Evolutionary conservation across 164 flowering plant genomes (phyloP), one percentile per base, ranked within the genome.

Genomic region (Dillenia turbinata): DNA sequence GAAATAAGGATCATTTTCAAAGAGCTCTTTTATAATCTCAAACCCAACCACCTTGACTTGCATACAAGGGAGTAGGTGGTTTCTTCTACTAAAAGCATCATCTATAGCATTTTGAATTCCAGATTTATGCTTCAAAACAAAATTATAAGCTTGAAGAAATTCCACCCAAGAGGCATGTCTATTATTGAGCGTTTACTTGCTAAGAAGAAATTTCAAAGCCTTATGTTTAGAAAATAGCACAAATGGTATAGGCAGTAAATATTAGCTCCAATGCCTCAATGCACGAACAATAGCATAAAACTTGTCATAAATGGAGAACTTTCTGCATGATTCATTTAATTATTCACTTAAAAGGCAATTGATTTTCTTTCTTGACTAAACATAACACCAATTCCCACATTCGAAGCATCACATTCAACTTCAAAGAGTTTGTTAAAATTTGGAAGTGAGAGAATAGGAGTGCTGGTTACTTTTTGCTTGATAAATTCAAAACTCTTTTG

Each of bases 271-370:
- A 11, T 17, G 48, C 40, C 53, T 50, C 2, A 67, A 26, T 3
- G 69, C 53, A 2, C 60, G 9, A 0, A 64, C 56, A 1, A 75
- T 44, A 10, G 72, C 65, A 61, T 75, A 74, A 12, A 67, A 52
- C 59, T 62, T 69, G 9, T 69, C 77, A 63, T 73, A 73, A 5
- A 68, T 74, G 4, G 50, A 15, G 52, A 59, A 74, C 5, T 61
- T 60, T 14, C 7, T 17, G 8, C 40, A 12, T 12, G 52, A 17
- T 9, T 51, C 56, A 49, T 24, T 56, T 0, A 70, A 54, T 44
- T 74, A 66, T 24, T 69, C 71, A 55, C 62, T 69, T 57, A 73
- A 19, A 15, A 69, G 0, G 74, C 69, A 44, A 66, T 40, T 1
- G 63, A 69, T 11, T 44, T 10, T 12, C 9, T n/a, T 11, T 54